Evolutionary conservation across 2,329 filamentous ascomycete genomes (phyloP).

Genomic region (Stemphylium beticola): DNA sequence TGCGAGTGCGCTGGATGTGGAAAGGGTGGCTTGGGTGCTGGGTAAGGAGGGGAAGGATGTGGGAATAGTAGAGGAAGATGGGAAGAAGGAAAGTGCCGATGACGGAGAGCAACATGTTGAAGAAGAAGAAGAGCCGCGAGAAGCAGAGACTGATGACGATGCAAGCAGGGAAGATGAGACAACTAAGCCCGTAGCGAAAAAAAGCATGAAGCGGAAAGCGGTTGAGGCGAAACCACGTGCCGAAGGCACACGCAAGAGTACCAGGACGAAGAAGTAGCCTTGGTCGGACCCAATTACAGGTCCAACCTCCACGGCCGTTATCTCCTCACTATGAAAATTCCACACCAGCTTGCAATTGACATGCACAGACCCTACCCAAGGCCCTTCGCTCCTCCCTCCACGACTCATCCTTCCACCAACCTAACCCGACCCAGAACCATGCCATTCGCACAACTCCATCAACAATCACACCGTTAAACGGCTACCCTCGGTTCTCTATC

Average conservation of each 20-base stretch:
- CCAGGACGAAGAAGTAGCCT: constrained; percentile 27
- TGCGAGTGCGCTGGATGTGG: constrained; percentile 23
- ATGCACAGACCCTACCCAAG: too few relatives aligned
- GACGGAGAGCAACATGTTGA: neutral
- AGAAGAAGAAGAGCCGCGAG: constrained; percentile 1
- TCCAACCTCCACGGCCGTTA: neutral
- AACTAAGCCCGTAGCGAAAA: constrained; percentile 13
- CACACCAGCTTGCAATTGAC: neutral
- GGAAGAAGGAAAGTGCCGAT: constrained; percentile 2
- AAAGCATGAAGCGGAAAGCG: constrained; percentile 34
- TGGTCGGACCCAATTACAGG: neutral
- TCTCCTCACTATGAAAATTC: neutral
- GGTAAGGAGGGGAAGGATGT: constrained; percentile 11
- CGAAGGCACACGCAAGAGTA: constrained; percentile 36
- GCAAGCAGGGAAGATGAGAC: neutral
- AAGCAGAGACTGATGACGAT: neutral
- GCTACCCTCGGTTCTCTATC: neutral
- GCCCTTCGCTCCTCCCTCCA: neutral
- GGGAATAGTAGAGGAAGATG: constrained; percentile 1
- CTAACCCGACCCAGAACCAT: neutral
- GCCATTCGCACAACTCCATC: neutral
- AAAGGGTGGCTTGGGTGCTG: constrained; percentile 13
- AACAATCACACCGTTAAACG: neutral
- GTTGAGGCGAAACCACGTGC: constrained; percentile 11
- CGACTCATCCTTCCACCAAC: neutral